These are phyloP conservation scores for Cavenderia fasciculata DNA, from an alignment of 78 protist genomes.

Conservation along the genomic window DNA sequence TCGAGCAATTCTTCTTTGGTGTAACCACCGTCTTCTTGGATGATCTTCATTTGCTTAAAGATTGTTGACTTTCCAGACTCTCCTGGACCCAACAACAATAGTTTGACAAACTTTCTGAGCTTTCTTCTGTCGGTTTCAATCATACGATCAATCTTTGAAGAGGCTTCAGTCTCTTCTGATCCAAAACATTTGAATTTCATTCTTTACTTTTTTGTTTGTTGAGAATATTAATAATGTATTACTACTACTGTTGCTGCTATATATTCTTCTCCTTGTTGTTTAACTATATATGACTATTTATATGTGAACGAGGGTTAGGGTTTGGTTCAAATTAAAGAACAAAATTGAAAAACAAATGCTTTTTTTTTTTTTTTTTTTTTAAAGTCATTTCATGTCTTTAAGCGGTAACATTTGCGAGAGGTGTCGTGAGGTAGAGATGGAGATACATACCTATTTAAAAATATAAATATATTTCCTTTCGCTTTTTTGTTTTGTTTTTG, in stretches of 20 bases:
- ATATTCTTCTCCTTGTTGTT: neutral
- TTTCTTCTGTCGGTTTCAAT: slow-evolving; percentile 78
- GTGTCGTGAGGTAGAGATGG: neutral
- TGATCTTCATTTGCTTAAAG: slow-evolving; percentile 91
- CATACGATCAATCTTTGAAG: slow-evolving; percentile 61
- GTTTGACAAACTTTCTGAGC: slow-evolving; percentile 62
- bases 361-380: neutral
- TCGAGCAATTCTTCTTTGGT: slow-evolving; percentile 73
- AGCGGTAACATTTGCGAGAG: neutral
- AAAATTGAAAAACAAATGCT: neutral
- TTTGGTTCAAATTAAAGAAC: neutral
- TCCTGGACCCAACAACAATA: slow-evolving; percentile 74
- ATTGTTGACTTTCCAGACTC: slow-evolving; percentile 89
- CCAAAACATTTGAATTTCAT: slow-evolving; percentile 77
- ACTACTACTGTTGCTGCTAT: neutral
- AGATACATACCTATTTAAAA: too few relatives aligned
- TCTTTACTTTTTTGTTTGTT: neutral
- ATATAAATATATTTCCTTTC: too few relatives aligned
- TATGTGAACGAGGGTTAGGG: neutral
- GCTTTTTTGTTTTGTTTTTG: too few relatives aligned
- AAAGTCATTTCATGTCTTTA: neutral
- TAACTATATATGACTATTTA: neutral
- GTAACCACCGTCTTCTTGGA: slow-evolving; percentile 85
- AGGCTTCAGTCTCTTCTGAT: slow-evolving; percentile 60
- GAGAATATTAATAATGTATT: neutral